Base-by-base conservation (phyloP, 225 moss, liverwort and hornwort genomes). In the Physcomitrium patens region DNA sequence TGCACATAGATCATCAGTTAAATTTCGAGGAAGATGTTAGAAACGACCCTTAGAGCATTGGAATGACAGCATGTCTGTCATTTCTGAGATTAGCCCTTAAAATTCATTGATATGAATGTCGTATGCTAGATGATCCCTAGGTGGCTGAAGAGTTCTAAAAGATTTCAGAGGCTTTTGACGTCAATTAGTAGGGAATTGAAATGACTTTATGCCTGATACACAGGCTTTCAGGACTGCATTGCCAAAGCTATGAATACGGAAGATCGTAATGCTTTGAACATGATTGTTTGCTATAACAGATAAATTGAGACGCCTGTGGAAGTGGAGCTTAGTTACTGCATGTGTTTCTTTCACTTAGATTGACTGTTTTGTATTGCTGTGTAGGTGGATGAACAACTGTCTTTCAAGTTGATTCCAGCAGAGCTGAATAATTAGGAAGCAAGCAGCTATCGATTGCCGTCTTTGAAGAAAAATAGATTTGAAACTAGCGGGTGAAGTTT, bases 401-500 rank as follows among this genome's bases (percentile, higher is more conserved):
- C 59, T 77, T 71, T 70, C 57, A 43, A 50, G 71, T 81, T 70
- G 63, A 59, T 68, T 28, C 77, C 43, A 47, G 72, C 61, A 67
- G 67, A 76, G 58, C 68, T 79, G 76, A 70, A 66, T 67, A 77
- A 74, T 60, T 27, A 49, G 66, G 65, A 74, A 66, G 10, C 27
- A 18, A 49, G 26, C 17, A 31, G 73, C 66, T 61, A 49, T 22
- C 65, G 61, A 31, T 76, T 64, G n/a, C 15, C 60, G 73, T 80
- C 79, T 76, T 76, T 65, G 80, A 80, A 48, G 70, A 62, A 55
- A 73, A 58, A 15, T 60, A 73, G 65, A 61, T 73, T 28, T 61
- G 56, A 66, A 77, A 70, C 50, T 65, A 72, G 79, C 76, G 72
- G 83, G 73, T 83, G 61, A 79, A 76, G 59, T 69, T 76, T 15